These are phyloP conservation scores for Botrytis porri DNA, from an alignment of 2,329 filamentous ascomycete genomes.

Conservation along the genomic window DNA sequence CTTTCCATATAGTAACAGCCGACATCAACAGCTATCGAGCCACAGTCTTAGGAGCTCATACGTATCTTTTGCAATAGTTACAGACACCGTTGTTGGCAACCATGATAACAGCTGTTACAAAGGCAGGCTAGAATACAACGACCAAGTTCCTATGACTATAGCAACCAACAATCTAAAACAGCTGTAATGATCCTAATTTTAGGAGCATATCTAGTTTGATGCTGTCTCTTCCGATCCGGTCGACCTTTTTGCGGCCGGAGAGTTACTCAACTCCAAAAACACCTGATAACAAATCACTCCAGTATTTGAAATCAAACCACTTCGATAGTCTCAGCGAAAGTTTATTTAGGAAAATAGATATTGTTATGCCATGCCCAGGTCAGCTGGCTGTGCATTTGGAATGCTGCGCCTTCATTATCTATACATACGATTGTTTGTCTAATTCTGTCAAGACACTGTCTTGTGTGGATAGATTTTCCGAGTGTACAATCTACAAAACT, in stretches of 20 bases:
- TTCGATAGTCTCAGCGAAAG: not conserved
- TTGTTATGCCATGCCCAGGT: not conserved
- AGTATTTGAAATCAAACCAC: not conserved
- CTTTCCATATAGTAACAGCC: not conserved
- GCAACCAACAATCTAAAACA: not conserved
- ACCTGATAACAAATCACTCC: not conserved
- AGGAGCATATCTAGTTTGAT: not conserved
- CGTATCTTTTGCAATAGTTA: not conserved
- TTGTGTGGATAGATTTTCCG: not conserved
- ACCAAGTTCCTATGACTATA: not conserved
- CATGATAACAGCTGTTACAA: not conserved
- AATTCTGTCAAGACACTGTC: slow-evolving; percentile 4
- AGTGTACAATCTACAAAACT: not conserved
- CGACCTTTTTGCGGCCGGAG: not conserved
- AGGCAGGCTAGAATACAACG: not conserved
- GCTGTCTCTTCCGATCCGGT: not conserved
- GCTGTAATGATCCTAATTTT: not conserved
- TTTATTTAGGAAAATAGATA: not conserved
- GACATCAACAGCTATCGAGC: not conserved
- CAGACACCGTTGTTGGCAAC: not conserved
- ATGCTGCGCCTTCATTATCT: not conserved
- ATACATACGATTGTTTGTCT: not conserved
- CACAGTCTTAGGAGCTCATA: not conserved
- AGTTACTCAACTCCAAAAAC: not conserved
- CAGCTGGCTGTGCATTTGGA: not conserved